Evolutionary conservation across 352 stramenopile genomes (phyloP), one percentile per base, ranked within the genome.

Genomic region (Phytophthora parvispora): DNA sequence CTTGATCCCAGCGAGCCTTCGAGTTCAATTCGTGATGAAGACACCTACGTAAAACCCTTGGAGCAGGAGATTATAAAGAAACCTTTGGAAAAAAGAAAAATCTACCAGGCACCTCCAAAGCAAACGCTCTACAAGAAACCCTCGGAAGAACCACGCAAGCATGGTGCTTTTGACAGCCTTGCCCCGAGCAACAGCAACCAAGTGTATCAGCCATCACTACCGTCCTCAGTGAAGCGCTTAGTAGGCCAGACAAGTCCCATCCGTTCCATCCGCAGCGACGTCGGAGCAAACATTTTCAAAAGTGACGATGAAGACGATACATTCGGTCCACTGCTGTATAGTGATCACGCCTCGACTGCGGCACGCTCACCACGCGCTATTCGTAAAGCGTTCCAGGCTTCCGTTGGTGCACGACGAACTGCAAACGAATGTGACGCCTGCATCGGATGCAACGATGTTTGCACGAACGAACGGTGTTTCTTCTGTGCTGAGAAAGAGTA

Each of bases 401-500:
- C 73, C 59, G 42, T 59, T 57, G 58, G 68, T 38, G 49, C 63
- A 18, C 72, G 69, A 61, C 69, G 69, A 58, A 78, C 53, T 4
- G 63, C 78, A 1, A 80, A 87, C 49, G 74, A 75, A 29, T 94
- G 86, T 18, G 78, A 94, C 55, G 86, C 86, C n/a, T 94, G 86
- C 64, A 89, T 93, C 22, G 75, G 80, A 54, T 94, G 86, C 67
- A 94, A 94, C 53, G 86, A 94, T 31, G 83, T 94, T 6, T 94
- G 84, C 66, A 65, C 66, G 10, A 86, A 82, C 51, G 64, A 83
- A 20, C 67, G 66, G 34, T 94, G 86, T 28, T 92, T 93, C 58
- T 90, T 92, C 60, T 94, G 86, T 49, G 81, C 83, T 2, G 84
- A 92, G 54, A 94, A 94, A 49, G 75, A 92, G 72, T 92, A 90